These are phyloP conservation scores for Gynandropsis gynandra DNA, from an alignment of 345 rosid genomes.

Conservation along the genomic window DNA sequence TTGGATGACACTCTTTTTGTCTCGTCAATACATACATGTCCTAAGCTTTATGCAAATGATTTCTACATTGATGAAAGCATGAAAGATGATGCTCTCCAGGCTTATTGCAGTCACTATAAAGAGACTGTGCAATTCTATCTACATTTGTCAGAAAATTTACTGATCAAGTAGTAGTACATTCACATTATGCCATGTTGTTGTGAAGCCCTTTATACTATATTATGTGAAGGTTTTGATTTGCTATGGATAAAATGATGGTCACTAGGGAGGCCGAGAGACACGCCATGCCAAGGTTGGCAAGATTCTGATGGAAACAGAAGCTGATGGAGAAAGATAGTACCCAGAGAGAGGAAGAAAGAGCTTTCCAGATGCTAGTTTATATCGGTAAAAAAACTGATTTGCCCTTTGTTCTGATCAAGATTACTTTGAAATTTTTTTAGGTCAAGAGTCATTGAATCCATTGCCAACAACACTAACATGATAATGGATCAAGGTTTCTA, in stretches of 20 bases:
- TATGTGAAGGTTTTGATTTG: conserved; percentile 78
- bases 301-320: conserved; percentile 81
- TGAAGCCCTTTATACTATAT: too few relatives aligned
- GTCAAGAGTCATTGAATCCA: conserved; percentile 81
- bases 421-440: conserved; percentile 82
- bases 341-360: conserved; percentile 75
- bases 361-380: conserved; percentile 76
- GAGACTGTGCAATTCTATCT: too few relatives aligned
- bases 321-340: conserved; percentile 81
- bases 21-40: too few relatives aligned
- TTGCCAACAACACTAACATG: conserved; percentile 78
- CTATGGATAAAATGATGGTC: conserved; percentile 85
- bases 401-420: conserved; percentile 43
- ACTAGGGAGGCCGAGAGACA: conserved; percentile 89
- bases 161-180: too few relatives aligned
- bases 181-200: too few relatives aligned
- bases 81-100: conserved; percentile 95
- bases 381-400: conserved; percentile 55
- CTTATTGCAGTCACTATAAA: conserved; percentile 76
- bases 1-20: not conserved
- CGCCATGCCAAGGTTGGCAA: conserved; percentile 71
- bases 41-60: conserved; percentile 13
- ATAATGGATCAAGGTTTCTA: conserved; percentile 77
- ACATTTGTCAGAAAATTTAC: too few relatives aligned
- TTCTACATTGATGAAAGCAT: conserved; percentile 87